Conservation (phyloP, 2,329 filamentous ascomycete species). For the Leptographium galeiforme region DNA sequence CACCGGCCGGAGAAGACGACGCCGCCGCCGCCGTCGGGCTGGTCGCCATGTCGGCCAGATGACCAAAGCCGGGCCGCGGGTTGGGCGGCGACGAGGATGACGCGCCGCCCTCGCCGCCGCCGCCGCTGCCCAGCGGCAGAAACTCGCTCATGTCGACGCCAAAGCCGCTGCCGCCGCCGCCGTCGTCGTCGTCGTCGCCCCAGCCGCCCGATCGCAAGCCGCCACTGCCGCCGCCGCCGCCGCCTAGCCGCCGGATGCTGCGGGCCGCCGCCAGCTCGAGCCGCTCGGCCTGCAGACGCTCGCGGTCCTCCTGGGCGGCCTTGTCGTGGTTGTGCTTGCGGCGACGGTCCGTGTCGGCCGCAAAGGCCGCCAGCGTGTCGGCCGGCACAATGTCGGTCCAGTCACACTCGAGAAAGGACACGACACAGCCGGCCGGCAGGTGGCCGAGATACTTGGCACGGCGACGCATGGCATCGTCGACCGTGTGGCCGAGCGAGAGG, state of each 20-base stretch:
- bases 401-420: slow-evolving; percentile 84
- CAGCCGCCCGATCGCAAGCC: slow-evolving; percentile 15
- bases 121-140: slow-evolving; percentile 43
- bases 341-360: slow-evolving; percentile 61
- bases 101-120: too few species aligned
- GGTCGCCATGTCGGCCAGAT: slow-evolving; percentile 64
- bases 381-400: slow-evolving; percentile 80
- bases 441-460: slow-evolving; percentile 79
- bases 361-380: slow-evolving; percentile 62
- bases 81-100: slow-evolving; percentile 31
- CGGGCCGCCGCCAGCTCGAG: slow-evolving; percentile 57
- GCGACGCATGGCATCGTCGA: slow-evolving; percentile 74
- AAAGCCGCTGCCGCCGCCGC: not conserved
- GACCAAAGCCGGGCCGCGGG: slow-evolving; percentile 47
- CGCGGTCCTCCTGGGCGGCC: slow-evolving; percentile 73
- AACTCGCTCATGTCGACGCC: slow-evolving; percentile 47
- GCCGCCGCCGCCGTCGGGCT: slow-evolving; percentile 55
- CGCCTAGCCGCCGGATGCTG: not conserved
- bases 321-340: slow-evolving; percentile 72
- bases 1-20: too few species aligned
- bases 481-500: slow-evolving; percentile 73
- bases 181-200: not conserved
- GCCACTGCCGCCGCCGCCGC: not conserved
- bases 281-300: slow-evolving; percentile 68
- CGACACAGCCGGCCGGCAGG: slow-evolving; percentile 78